These are phyloP conservation scores for Phytophthora quininea DNA, from an alignment of 352 stramenopile species.

Conservation along the genomic window DNA sequence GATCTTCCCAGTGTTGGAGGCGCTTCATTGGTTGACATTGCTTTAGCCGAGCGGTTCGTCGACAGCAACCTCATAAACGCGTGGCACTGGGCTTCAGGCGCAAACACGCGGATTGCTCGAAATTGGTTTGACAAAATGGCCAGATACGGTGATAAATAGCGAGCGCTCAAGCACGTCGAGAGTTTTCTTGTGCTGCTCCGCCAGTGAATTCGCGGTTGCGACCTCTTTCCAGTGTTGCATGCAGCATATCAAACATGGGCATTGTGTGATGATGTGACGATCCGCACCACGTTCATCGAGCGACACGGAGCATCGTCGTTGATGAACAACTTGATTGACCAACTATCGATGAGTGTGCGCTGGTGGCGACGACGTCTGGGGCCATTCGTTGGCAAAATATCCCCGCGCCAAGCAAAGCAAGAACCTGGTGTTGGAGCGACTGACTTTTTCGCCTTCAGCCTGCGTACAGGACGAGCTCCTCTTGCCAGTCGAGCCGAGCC, in stretches of 20 bases:
- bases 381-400: too few species aligned
- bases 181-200: background rate
- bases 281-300: too few species aligned
- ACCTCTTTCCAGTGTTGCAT: background rate
- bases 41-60: background rate
- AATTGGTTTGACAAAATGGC: background rate
- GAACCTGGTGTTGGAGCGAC: too few species aligned
- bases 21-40: background rate
- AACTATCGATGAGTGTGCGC: too few species aligned
- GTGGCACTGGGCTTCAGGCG: background rate
- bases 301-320: too few species aligned
- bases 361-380: too few species aligned
- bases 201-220: background rate
- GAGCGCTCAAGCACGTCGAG: background rate
- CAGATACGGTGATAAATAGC: background rate
- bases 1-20: background rate
- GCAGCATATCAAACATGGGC: too few species aligned
- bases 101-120: slow-evolving; percentile 1
- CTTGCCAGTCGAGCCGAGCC: background rate
- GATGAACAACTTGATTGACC: too few species aligned
- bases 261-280: too few species aligned
- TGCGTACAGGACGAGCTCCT: background rate
- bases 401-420: too few species aligned
- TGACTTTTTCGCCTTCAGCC: too few species aligned
- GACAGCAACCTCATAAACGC: background rate